Base-by-base conservation (phyloP, 2,329 filamentous ascomycete genomes). In the Fusarium drepaniforme region DNA sequence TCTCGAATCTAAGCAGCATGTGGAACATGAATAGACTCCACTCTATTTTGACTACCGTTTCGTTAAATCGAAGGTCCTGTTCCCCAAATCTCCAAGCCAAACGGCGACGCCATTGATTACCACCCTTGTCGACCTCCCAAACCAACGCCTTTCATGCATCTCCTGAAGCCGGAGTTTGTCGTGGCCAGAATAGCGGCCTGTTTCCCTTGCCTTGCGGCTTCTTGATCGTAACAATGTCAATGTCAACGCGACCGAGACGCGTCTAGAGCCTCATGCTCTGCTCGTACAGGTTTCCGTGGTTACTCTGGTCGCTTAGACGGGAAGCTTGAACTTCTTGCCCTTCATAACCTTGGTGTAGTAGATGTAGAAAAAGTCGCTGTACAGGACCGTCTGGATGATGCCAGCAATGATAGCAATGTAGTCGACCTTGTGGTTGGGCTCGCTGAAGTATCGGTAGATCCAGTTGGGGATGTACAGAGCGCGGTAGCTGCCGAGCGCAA, bases 291-390 rank as follows among this genome's bases (percentile, higher is more conserved):
- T 44, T 44, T 68, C 18, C 15, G 44, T 66, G 61, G 44, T 12
- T 21, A 38, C 46, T 64, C 51, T 35, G 4, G 46, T 35, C 42
- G 66, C 77, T 88, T 90, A 96, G 76, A 96, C 94, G 3, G 94
- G 94, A 69, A 96, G 88, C 84, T 95, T 94, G 84, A 96, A 96
- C 87, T 94, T 96, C 88, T 94, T 94, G 78, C 94, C 94, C 87
- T 96, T 94, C 85, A 96, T 87, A 58, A 96, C 93, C 92, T 98
- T 98, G 70, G 93, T 98, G 86, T 98, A 99, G 88, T 99, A 99
- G 81, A 99, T 96, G 89, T 96, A 99, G 90, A 99, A 99, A 88
- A 99, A 99, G 86, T 99, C 97, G 74, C 95, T 97, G 87, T 99
- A 99, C 68, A 99, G 88, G 59, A 99, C 86, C 1, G 97, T 99